These are phyloP conservation scores for Daldinia bambusicola DNA, from an alignment of 495 filamentous ascomycete genomes.

Conservation along the genomic window DNA sequence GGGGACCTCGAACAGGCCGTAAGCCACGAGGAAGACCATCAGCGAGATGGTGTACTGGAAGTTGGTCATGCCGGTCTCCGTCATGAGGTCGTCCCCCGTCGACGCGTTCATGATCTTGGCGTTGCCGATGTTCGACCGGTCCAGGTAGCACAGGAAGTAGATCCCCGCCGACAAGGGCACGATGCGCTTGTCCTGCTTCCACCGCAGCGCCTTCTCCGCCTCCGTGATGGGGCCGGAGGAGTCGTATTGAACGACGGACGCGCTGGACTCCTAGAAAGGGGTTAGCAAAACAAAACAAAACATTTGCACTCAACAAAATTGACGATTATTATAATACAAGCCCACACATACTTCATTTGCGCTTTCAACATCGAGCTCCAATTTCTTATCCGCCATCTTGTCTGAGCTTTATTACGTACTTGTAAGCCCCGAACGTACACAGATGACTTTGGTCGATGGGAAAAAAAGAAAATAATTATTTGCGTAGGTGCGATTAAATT, in stretches of 20 bases:
- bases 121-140: constrained; percentile 52
- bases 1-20: constrained; percentile 57
- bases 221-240: constrained; percentile 37
- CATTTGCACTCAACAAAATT: neutral
- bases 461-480: no score
- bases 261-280: constrained; percentile 18
- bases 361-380: constrained; percentile 27
- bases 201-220: constrained; percentile 56
- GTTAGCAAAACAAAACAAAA: neutral
- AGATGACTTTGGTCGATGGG: neutral
- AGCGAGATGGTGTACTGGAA: constrained; percentile 75
- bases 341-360: constrained; percentile 30
- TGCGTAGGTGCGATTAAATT: neutral
- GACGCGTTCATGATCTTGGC: constrained; percentile 55
- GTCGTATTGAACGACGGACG: constrained; percentile 29
- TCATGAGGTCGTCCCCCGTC: constrained; percentile 66
- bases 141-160: constrained; percentile 67
- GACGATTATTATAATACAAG: neutral
- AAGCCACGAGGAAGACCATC: constrained; percentile 62
- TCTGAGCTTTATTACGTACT: neutral
- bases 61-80: constrained; percentile 68
- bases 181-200: constrained; percentile 69
- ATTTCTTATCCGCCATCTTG: constrained; percentile 31
- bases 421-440: neutral
- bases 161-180: constrained; percentile 62